A percentile compares a stretch with the other conserved stretches of the same genome.
These are phyloP conservation scores for Kondoa malvinella DNA, from an alignment of 768 basidiomycete genomes.

Conservation along the genomic window DNA sequence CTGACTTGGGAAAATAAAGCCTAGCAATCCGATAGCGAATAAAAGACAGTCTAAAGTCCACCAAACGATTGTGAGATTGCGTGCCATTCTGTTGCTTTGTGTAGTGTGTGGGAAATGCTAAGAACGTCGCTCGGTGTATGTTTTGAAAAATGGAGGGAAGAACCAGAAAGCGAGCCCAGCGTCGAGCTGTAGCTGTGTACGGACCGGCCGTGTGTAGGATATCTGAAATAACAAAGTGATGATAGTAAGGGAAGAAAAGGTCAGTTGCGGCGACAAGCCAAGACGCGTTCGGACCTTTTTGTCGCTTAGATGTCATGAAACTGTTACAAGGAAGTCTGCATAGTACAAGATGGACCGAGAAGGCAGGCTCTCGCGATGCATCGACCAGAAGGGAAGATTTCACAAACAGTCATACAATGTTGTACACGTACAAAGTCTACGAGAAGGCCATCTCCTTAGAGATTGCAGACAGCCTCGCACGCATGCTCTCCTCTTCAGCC, in stretches of 20 bases:
- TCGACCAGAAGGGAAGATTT: too few species aligned
- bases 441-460: conserved; percentile 20
- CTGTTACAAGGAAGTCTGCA: too few species aligned
- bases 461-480: conserved; percentile 36
- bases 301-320: too few species aligned
- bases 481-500: conserved; percentile 56
- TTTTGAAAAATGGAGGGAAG: background rate
- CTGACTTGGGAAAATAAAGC: background rate
- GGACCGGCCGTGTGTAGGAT: background rate
- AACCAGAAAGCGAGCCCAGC: background rate
- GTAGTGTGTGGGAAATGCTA: background rate
- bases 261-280: background rate
- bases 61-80: background rate
- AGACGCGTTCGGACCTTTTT: background rate
- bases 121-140: too few species aligned
- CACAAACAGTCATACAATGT: too few species aligned
- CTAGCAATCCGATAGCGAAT: background rate
- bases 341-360: too few species aligned
- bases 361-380: too few species aligned
- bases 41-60: background rate
- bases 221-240: background rate
- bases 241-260: background rate
- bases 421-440: background rate
- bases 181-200: background rate
- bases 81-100: background rate